A percentile compares a stretch with the other conserved stretches of the same genome.
Conservation (phyloP, 2,329 filamentous ascomycete genomes). For the Monilinia aucupariae region DNA sequence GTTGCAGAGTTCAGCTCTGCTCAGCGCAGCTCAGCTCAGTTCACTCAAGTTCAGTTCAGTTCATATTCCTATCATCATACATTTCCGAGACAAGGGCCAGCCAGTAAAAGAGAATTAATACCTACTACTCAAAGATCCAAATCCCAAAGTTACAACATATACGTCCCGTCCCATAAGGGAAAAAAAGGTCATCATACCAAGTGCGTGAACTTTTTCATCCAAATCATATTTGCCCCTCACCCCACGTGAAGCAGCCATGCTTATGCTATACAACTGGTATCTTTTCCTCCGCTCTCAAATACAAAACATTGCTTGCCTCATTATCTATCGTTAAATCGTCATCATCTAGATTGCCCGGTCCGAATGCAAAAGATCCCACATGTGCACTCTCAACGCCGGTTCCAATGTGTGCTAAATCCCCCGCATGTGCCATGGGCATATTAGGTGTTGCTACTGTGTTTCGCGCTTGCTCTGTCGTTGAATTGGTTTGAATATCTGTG, state of each 20-base stretch:
- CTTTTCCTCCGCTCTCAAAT: slow-evolving; percentile 12
- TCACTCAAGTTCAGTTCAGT: background rate
- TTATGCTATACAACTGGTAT: slow-evolving; percentile 6
- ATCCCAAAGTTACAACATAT: background rate
- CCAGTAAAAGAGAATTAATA: background rate
- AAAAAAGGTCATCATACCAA: background rate
- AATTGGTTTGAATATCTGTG: background rate
- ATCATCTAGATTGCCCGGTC: slow-evolving; percentile 24
- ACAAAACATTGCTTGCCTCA: slow-evolving; percentile 11
- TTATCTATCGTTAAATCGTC: slow-evolving; percentile 31
- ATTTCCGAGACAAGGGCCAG: background rate
- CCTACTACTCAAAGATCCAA: background rate
- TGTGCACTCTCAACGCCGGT: slow-evolving; percentile 26
- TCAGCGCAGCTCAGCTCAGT: background rate
- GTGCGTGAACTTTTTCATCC: background rate
- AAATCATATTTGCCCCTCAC: background rate
- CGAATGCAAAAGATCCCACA: slow-evolving; percentile 13
- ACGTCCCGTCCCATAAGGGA: background rate
- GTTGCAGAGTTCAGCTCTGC: background rate
- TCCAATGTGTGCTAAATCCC: slow-evolving; percentile 29
- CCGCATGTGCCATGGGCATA: slow-evolving; percentile 20
- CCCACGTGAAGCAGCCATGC: background rate
- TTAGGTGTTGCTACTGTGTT: slow-evolving; percentile 25
- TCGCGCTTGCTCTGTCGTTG: slow-evolving; percentile 23
- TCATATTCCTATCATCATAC: background rate